A percentile compares a stretch with the other conserved stretches of the same genome.
Conservation (phyloP, 202 grass and related monocot genomes). For the Setaria viridis region DNA sequence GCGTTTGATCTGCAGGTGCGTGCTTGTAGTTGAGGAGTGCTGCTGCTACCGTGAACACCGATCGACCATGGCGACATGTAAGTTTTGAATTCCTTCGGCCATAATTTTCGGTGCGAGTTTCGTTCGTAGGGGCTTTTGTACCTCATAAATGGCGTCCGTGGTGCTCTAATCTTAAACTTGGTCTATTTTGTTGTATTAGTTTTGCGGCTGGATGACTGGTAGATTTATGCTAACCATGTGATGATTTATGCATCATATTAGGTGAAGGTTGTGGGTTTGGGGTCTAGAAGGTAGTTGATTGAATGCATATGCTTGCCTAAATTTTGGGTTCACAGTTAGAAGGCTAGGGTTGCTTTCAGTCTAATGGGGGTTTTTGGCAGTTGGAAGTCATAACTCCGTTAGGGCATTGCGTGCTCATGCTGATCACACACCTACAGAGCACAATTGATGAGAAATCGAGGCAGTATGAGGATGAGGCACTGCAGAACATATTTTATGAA, state of each 20-base stretch:
- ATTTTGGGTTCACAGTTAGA: not conserved
- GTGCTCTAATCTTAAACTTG: not conserved
- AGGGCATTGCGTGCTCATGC: conserved; percentile 63
- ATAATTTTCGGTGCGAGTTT: not conserved
- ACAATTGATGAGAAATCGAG: conserved; percentile 83
- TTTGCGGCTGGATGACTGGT: not conserved
- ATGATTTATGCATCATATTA: not conserved
- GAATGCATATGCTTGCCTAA: not conserved
- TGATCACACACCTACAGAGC: conserved; percentile 70
- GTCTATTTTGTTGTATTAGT: not conserved
- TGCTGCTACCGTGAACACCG: conserved; percentile 3
- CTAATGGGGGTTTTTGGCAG: not conserved
- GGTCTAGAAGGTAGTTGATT: not conserved
- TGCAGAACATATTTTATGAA: conserved; percentile 97
- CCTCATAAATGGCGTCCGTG: not conserved
- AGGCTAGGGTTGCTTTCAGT: not conserved
- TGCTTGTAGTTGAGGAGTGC: conserved; percentile 16
- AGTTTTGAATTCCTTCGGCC: conserved; percentile 8
- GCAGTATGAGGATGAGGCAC: conserved; percentile 78
- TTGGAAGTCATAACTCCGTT: conserved; percentile 54
- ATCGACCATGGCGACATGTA: conserved; percentile 76
- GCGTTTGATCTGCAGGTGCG: conserved; percentile 54
- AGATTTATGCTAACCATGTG: not conserved
- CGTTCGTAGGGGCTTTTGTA: not conserved
- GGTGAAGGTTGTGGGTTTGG: not conserved